phyloP scores from a whole-genome alignment of 441 rosid genomes.

The Erodium texanum region DNA sequence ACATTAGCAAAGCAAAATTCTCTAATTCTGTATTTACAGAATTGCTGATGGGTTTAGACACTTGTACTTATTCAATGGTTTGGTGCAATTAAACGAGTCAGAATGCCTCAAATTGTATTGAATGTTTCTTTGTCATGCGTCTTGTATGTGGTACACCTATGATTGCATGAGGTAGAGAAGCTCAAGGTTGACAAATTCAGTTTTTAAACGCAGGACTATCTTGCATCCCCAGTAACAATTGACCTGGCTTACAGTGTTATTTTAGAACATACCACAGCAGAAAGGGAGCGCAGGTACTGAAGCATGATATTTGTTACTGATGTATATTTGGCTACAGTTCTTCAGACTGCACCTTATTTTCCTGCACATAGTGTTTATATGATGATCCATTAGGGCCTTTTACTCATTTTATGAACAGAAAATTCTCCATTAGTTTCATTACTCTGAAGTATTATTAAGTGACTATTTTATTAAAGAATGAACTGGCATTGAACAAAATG shows the following conservation, averaged over 20 bases:
- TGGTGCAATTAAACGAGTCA: background rate
- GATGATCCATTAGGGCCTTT: background rate
- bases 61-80: background rate
- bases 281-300: conserved; percentile 92
- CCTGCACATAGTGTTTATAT: background rate
- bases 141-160: background rate
- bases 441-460: background rate
- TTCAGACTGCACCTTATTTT: background rate
- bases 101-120: background rate
- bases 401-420: background rate
- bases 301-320: conserved; percentile 3
- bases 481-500: background rate
- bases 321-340: background rate
- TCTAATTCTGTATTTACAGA: background rate
- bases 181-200: conserved; percentile 20
- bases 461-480: background rate
- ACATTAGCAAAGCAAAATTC: background rate
- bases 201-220: conserved; percentile 66
- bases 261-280: conserved; percentile 88
- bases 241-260: conserved; percentile 81
- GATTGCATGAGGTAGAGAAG: background rate
- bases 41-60: background rate
- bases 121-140: background rate
- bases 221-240: conserved; percentile 66
- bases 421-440: background rate